Base-by-base conservation (phyloP, 495 filamentous ascomycete genomes). In the Barbatosphaeria neglecta region DNA sequence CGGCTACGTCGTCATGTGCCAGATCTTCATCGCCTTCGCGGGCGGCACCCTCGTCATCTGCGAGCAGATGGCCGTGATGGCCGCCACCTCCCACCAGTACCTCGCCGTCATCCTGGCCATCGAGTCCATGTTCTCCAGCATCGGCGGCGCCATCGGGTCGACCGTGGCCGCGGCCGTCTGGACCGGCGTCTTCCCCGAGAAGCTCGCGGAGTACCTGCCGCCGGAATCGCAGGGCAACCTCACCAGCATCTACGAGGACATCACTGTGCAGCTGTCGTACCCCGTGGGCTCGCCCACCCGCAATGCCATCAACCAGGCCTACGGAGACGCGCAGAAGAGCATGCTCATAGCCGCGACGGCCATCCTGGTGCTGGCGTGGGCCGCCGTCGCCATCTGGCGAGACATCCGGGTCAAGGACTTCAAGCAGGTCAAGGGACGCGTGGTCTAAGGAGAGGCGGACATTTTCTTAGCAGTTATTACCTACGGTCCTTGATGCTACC, bases 1-100 rank as follows among this genome's bases (percentile, higher is more conserved):
- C 40, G 83, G 80, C 20, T 86, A 81, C 58, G 63, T 89, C 17
- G 66, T 87, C 62, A 84, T 87, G 79, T 81, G 76, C 52, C 83
- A 88, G 61, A 84, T 88, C 59, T 81, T 87, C 64, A 86, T 88
- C 52, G 79, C 84, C 22, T 76, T 90, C 44, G 68, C 72, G 13
- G 83, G 81, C 22, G 73, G 73, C 20, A 62, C 65, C 22, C 59
- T 73, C 15, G 75, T 85, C 43, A 77, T 87, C 52, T 66, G 63
- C 48, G 75, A 78, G 52, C 77, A 87, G 52, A 75, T 87, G 23
- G 80, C 82, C 4, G 70, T 78, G 51, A 80, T 87, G 69, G 80
- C 83, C 0, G 76, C 76, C 2, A 70, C 75, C 0, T 62, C 72
- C 5, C 85, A 86, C 50, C 67, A 86, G 37, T 66, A 85, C 51